Conservation (phyloP, 805 yeast genomes). For the Wickerhamiella spandovensis region DNA sequence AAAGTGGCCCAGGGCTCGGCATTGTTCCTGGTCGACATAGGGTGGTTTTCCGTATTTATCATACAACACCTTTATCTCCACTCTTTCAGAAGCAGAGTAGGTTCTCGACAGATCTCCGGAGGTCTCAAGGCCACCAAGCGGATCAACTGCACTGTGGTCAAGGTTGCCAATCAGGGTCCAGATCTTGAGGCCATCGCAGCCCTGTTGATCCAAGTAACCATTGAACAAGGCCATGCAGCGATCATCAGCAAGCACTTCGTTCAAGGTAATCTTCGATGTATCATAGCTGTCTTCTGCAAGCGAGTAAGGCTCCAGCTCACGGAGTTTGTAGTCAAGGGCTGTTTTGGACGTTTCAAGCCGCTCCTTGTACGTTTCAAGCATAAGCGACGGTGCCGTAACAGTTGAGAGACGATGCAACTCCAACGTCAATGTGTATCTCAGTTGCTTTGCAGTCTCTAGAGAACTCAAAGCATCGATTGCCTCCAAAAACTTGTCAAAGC, state of each 20-base stretch:
- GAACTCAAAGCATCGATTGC: slow-evolving; percentile 26
- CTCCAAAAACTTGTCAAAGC: slow-evolving; percentile 31
- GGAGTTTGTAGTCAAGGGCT: slow-evolving; percentile 22
- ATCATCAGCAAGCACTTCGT: slow-evolving; percentile 36
- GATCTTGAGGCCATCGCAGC: slow-evolving; percentile 52
- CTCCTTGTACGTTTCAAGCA: slow-evolving; percentile 16
- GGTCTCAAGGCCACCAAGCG: slow-evolving; percentile 16
- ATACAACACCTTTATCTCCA: not conserved
- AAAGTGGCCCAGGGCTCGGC: slow-evolving; percentile 28
- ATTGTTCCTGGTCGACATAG: not conserved
- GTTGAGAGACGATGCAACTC: slow-evolving; percentile 33
- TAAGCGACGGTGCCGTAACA: slow-evolving; percentile 17
- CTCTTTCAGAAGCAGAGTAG: not conserved
- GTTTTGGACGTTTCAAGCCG: slow-evolving; percentile 24
- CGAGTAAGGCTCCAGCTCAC: slow-evolving; percentile 14
- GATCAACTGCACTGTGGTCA: slow-evolving; percentile 32
- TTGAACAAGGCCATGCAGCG: slow-evolving; percentile 35
- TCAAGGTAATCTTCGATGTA: slow-evolving; percentile 24
- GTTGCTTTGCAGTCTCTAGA: slow-evolving; percentile 34
- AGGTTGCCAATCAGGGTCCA: slow-evolving; percentile 61
- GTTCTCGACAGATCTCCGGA: not conserved
- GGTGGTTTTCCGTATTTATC: not conserved
- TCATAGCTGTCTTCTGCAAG: slow-evolving; percentile 9
- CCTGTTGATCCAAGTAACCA: slow-evolving; percentile 40
- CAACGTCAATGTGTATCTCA: slow-evolving; percentile 27